These are phyloP conservation scores for Plasmodium coatneyi DNA, from an alignment of 169 alveolate species.

Conservation along the genomic window DNA sequence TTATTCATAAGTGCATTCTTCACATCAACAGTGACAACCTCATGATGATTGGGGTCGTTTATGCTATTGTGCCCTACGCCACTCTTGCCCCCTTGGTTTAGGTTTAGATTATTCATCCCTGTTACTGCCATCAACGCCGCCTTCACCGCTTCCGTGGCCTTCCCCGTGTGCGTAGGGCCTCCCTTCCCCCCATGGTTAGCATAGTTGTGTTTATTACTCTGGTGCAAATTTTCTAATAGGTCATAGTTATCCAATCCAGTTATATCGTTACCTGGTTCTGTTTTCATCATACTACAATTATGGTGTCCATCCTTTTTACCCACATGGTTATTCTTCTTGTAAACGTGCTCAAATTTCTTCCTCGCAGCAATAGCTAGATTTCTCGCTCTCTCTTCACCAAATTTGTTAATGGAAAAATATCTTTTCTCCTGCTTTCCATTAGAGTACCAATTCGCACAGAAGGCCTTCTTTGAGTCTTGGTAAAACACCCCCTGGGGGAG, in stretches of 20 bases:
- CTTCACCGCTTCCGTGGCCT: neutral
- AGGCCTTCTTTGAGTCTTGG: slow-evolving; percentile 75
- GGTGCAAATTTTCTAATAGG: neutral
- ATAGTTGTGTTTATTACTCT: neutral
- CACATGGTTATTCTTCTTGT: slow-evolving; percentile 31
- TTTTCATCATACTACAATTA: neutral
- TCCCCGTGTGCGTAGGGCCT: neutral
- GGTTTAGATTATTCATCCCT: neutral
- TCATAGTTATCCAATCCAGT: neutral
- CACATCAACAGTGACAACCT: neutral
- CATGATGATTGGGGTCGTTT: neutral
- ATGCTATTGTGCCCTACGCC: neutral
- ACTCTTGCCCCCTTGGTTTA: neutral
- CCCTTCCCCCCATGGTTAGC: neutral
- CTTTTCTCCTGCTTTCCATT: slow-evolving; percentile 86
- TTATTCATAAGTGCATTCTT: neutral
- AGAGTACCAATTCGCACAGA: slow-evolving; percentile 86
- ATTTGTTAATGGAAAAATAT: slow-evolving; percentile 85
- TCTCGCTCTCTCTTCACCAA: slow-evolving; percentile 86
- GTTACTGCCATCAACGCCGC: neutral
- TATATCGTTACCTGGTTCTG: neutral
- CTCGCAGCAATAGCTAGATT: slow-evolving; percentile 86
- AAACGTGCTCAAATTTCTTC: slow-evolving; percentile 65
- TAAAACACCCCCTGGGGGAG: slow-evolving; percentile 74
- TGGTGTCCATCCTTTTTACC: neutral